Evolutionary conservation across 2,329 filamentous ascomycete species (phyloP).

Genomic region (Fusarium coffeatum): DNA sequence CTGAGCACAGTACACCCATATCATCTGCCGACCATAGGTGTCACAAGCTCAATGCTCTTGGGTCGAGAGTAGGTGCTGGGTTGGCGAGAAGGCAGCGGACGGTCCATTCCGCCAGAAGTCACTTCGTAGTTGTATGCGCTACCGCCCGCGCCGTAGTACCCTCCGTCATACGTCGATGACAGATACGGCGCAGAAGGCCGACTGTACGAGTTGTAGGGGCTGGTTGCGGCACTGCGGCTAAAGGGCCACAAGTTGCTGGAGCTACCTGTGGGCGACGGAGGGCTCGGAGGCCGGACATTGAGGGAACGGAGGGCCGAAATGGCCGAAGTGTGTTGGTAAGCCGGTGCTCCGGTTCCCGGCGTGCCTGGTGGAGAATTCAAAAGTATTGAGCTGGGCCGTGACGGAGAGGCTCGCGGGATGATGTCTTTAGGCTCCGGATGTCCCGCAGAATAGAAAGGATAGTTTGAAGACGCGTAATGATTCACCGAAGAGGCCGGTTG

Average conservation of each 20-base stretch:
- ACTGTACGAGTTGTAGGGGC: constrained; percentile 65
- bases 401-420: constrained; percentile 72
- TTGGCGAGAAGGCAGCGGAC: constrained; percentile 67
- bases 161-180: constrained; percentile 65
- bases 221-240: constrained; percentile 62
- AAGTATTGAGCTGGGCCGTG: constrained; percentile 67
- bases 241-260: constrained; percentile 65
- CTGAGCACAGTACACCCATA: constrained; percentile 7
- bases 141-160: constrained; percentile 47
- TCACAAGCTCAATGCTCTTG: constrained; percentile 73
- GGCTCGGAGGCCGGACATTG: constrained; percentile 65
- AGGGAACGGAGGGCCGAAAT: constrained; percentile 68
- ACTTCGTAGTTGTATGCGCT: constrained; percentile 55
- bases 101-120: constrained; percentile 57
- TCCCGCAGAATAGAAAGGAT: constrained; percentile 59
- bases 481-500: constrained; percentile 46
- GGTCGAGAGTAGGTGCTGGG: constrained; percentile 67
- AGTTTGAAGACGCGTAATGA: constrained; percentile 52
- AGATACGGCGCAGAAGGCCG: constrained; percentile 57
- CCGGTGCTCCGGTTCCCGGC: constrained; percentile 50
- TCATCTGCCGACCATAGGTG: constrained; percentile 66
- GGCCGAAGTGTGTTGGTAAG: constrained; percentile 61
- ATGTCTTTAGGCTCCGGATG: constrained; percentile 69
- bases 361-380: constrained; percentile 65
- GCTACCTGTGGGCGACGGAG: constrained; percentile 63